These are phyloP conservation scores for Hyaloscypha finlandica DNA, from an alignment of 495 filamentous ascomycete species.

Conservation along the genomic window DNA sequence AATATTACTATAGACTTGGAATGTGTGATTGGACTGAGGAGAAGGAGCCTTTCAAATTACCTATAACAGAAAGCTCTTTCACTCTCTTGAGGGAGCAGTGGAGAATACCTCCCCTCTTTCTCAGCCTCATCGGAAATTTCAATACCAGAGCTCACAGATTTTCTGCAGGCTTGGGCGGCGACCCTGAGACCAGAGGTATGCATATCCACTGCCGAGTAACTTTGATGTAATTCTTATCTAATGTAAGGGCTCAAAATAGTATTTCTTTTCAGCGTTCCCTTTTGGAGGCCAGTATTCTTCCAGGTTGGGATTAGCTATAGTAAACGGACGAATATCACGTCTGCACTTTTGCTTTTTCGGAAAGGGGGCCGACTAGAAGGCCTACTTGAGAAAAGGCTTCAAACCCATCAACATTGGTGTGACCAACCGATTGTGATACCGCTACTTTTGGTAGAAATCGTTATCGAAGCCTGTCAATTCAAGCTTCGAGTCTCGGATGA, in stretches of 20 bases:
- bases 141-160: constrained; percentile 1
- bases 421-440: not conserved
- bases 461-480: not conserved
- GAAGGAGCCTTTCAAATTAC: not conserved
- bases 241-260: not conserved
- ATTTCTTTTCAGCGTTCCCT: not conserved
- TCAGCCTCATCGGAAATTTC: not conserved
- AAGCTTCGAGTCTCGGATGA: not conserved
- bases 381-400: not conserved
- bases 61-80: not conserved
- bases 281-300: not conserved
- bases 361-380: not conserved
- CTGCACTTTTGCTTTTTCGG: not conserved
- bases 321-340: not conserved
- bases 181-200: not conserved
- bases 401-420: not conserved
- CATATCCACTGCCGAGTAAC: not conserved
- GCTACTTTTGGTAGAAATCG: not conserved
- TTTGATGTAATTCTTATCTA: too few relatives aligned
- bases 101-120: not conserved
- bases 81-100: not conserved
- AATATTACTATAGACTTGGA: not conserved
- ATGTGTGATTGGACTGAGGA: not conserved
- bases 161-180: not conserved
- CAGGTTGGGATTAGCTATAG: constrained; percentile 1